Base-by-base conservation (phyloP, 805 yeast genomes). In the Kuraishia hungarica region DNA sequence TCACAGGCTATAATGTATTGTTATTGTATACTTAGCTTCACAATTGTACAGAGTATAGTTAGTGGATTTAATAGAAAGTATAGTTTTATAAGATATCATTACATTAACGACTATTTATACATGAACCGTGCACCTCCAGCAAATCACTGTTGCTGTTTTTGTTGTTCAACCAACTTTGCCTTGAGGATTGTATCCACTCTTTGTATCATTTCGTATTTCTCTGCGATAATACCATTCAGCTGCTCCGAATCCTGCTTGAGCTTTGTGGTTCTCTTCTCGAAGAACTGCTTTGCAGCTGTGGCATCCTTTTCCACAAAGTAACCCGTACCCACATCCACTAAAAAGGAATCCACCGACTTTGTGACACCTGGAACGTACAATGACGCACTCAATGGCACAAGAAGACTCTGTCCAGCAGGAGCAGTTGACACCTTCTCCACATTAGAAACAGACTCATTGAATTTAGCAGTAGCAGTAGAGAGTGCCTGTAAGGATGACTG, bases 321-420 rank as follows among this genome's bases (percentile, higher is more conserved):
- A 2, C 98, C 98, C 0, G 99, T 94, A 39, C 99, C 99, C 24
- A 94, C 85, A 66, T 94, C 99, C 10, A 94, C 97, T 67, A 94
- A 75, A 63, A 86, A 94, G 56, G 79, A 83, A 57, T 84, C 79
- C 53, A 78, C 78, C 56, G 86, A 82, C 50, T 77, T 75, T 53
- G 89, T 78, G 54, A 75, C 80, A 1, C 98, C 99, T 2, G 97
- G 96, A 26, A 94, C 86, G 61, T 94, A 94, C 48, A 94, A 73
- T 0, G 97, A 89, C 20, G 91, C 78, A 0, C 98, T 89, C 58
- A 96, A 76, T 5, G 99, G 99, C 1, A 94, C 89, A 59, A 94
- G 73, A 21, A 93, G 67, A 39, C 81, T 79, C 51, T 78, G 72
- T 1, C 77, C 72, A 46, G 78, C 80, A 29, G 51, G 58, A 1